Evolutionary conservation across 2,329 filamentous ascomycete genomes (phyloP).

Genomic region (Ophiostoma ulmi): DNA sequence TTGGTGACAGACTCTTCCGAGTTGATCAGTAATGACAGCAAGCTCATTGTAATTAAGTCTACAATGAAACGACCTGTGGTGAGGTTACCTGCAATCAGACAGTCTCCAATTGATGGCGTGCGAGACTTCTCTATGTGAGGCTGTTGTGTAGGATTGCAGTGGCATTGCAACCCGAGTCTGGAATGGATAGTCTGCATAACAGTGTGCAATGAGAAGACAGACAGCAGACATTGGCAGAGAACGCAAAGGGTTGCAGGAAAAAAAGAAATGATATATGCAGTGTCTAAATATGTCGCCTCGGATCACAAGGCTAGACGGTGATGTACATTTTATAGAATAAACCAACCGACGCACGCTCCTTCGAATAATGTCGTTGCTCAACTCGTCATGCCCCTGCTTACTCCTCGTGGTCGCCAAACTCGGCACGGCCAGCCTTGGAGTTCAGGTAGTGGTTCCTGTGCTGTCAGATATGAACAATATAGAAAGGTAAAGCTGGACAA

Average conservation of each 20-base stretch:
- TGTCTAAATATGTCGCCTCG: slow-evolving; percentile 19
- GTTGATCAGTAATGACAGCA: not conserved
- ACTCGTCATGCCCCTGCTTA: slow-evolving; percentile 14
- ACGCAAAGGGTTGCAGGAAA: not conserved
- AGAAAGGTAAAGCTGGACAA: not conserved
- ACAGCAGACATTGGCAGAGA: not conserved
- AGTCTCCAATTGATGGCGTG: not conserved
- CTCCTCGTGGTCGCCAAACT: slow-evolving; percentile 37
- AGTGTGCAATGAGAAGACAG: not conserved
- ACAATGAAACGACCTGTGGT: not conserved
- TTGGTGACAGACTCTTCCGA: no score
- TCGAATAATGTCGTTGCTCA: slow-evolving; percentile 8
- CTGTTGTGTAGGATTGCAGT: not conserved
- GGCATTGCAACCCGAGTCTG: not conserved
- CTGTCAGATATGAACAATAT: slow-evolving; percentile 1
- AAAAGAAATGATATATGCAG: slow-evolving; percentile 19
- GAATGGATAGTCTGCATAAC: not conserved
- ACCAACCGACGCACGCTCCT: slow-evolving; percentile 21
- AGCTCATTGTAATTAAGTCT: not conserved
- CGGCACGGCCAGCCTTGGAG: slow-evolving; percentile 67
- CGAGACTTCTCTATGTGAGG: not conserved
- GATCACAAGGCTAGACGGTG: slow-evolving; percentile 21
- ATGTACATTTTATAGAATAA: slow-evolving; percentile 22
- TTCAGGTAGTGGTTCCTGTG: slow-evolving; percentile 73
- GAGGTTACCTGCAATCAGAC: not conserved